Base-by-base conservation (phyloP, 2,329 filamentous ascomycete genomes). In the Penicillium freii region DNA sequence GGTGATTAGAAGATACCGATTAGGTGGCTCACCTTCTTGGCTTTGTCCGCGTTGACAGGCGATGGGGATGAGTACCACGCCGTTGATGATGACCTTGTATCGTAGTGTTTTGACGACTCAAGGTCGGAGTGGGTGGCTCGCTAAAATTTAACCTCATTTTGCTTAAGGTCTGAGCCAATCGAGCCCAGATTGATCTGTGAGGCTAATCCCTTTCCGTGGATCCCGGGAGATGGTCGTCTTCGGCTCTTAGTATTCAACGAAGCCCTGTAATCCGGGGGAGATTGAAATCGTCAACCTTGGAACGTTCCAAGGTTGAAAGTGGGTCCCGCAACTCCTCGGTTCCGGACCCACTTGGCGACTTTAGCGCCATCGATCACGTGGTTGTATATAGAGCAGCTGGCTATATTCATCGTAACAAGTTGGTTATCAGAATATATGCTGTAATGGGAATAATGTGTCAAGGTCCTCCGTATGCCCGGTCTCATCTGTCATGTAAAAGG, bases 21-120 rank as follows among this genome's bases (percentile, higher is more conserved):
- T 7, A 11, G 1, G 2, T 31, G 29, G 27, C 43, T 33, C 50
- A 70, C 71, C 71, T 62, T 58, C 71, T 65, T 17, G 71, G 71
- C 54, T 74, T 74, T 33, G 54, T 55, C 5, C 71, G 67, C 23
- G 63, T 64, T 5, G 71, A 69, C n/a, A 74, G 44, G 9, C 67
- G 62, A 56, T 73, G 69, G 29, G 71, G 71, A 57, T 74, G 69
- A 1, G 60, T 63, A 1, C 59, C 56, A 13, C 62, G 61, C 21
- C 62, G 60, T 23, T 64, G 61, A 17, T 62, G 61, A 53, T 62
- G 63, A 27, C 56, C 58, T 23, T 66, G 51, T 13, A 65, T 47
- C 8, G 58, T 65, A 3, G 69, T 71, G 47, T 65, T 71, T 51
- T 70, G 70, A 17, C 69, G 69, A 59, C 69, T 72, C 58, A 72